Evolutionary conservation across 1,284 basidiomycete species (phyloP).

Genomic region (Ustilago nuda): DNA sequence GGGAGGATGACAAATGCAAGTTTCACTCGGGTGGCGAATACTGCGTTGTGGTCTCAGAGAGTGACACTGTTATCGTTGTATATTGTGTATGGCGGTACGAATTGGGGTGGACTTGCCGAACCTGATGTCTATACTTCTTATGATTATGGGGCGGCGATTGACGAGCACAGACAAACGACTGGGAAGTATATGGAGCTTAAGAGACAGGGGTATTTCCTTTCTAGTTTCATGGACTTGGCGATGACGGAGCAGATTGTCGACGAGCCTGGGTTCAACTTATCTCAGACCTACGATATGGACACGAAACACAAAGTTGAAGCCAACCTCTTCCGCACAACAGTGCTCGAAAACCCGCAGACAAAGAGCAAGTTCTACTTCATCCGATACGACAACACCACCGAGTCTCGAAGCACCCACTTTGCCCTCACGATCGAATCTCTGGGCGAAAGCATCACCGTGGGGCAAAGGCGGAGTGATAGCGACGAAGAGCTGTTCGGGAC

Average conservation of each 20-base stretch:
- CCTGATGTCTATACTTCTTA: slow-evolving; percentile 69
- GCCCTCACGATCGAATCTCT: slow-evolving; percentile 38
- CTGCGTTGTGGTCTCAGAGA: slow-evolving; percentile 39
- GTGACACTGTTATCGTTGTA: slow-evolving; percentile 73
- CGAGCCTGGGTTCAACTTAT: slow-evolving; percentile 28
- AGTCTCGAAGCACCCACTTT: slow-evolving; percentile 29
- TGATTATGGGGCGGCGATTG: slow-evolving; percentile 66
- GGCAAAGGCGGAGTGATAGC: background rate
- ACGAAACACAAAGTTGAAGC: slow-evolving; percentile 5
- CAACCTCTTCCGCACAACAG: slow-evolving; percentile 24
- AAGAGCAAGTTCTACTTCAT: slow-evolving; percentile 76
- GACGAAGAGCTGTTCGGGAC: slow-evolving; percentile 2
- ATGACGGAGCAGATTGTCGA: slow-evolving; percentile 37
- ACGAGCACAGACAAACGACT: slow-evolving; percentile 47
- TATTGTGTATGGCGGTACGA: slow-evolving; percentile 80
- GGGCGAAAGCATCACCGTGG: slow-evolving; percentile 26
- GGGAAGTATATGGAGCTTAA: slow-evolving; percentile 54
- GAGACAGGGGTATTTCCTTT: slow-evolving; percentile 46
- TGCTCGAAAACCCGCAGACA: slow-evolving; percentile 40
- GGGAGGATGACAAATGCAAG: slow-evolving; percentile 41
- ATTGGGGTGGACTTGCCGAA: slow-evolving; percentile 71
- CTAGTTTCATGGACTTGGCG: slow-evolving; percentile 52
- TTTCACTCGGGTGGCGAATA: slow-evolving; percentile 49
- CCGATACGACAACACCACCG: slow-evolving; percentile 72
- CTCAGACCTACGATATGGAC: slow-evolving; percentile 24